Evolutionary conservation across 352 stramenopile genomes (phyloP).

Genomic region (Phytophthora hibernalis): DNA sequence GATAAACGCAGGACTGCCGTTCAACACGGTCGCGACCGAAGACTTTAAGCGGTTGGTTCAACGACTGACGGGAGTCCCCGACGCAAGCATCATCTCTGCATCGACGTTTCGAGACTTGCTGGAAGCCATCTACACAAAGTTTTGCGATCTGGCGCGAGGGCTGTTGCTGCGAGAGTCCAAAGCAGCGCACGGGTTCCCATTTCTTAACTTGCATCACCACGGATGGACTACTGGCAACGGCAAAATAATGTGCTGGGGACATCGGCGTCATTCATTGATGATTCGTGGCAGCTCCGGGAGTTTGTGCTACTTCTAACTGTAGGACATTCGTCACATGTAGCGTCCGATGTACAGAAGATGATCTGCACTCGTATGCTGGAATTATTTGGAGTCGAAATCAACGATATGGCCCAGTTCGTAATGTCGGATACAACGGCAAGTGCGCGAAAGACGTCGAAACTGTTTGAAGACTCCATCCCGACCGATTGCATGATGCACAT

Average conservation of each 20-base stretch:
- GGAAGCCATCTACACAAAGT: neutral
- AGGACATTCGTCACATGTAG: neutral
- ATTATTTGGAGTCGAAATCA: neutral
- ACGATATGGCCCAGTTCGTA: constrained; percentile 3
- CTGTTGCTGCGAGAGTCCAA: constrained; percentile 10
- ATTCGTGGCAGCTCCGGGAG: neutral
- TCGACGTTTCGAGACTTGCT: constrained; percentile 12
- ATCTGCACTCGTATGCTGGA: neutral
- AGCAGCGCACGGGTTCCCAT: neutral
- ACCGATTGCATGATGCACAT: constrained; percentile 14
- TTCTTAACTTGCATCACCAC: constrained; percentile 14
- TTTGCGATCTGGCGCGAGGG: neutral
- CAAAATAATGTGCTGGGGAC: constrained; percentile 2
- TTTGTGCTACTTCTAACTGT: constrained; percentile 9
- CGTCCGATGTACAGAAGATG: neutral
- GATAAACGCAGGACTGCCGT: constrained; percentile 6
- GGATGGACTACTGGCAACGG: constrained; percentile 1
- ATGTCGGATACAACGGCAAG: constrained; percentile 6
- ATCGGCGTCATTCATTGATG: constrained; percentile 9
- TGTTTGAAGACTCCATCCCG: neutral
- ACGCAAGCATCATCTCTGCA: neutral
- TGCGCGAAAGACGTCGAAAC: constrained; percentile 9
- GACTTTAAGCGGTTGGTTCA: constrained; percentile 3
- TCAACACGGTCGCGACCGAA: constrained; percentile 1
- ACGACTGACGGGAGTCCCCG: neutral